A percentile compares a stretch with the other conserved stretches of the same genome.
Evolutionary conservation across 768 basidiomycete genomes (phyloP).

Genomic region (Rhodotorula sphaerocarpa): DNA sequence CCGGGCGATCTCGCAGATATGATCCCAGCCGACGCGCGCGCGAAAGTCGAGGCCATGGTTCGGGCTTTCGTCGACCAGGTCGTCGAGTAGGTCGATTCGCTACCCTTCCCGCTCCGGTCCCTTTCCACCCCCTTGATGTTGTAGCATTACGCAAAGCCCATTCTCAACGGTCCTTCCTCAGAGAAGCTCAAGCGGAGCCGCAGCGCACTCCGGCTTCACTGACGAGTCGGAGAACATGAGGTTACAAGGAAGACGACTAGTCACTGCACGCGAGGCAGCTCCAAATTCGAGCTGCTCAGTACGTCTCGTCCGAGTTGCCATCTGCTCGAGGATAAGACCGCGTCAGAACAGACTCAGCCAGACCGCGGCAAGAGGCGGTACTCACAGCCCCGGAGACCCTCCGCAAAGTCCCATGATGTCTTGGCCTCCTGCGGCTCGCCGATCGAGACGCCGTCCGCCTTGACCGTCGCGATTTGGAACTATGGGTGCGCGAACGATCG

Average conservation of each 20-base stretch:
- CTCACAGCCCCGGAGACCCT: conserved; percentile 65
- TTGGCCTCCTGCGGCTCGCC: conserved; percentile 66
- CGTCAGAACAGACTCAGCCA: not conserved
- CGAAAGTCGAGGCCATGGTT: conserved; percentile 30
- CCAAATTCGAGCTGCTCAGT: too few species aligned
- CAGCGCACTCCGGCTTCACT: too few species aligned
- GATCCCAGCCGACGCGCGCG: conserved; percentile 14
- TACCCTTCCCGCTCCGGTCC: too few species aligned
- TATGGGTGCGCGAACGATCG: conserved; percentile 43
- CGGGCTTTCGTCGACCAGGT: conserved; percentile 32
- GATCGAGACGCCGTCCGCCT: conserved; percentile 63
- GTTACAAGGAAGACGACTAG: too few species aligned
- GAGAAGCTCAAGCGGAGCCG: too few species aligned
- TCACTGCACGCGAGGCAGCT: too few species aligned
- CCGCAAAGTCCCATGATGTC: conserved; percentile 86
- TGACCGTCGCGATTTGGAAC: conserved; percentile 94
- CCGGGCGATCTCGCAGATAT: not conserved
- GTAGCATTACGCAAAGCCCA: not conserved
- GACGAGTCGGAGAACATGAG: too few species aligned
- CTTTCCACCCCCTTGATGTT: not conserved
- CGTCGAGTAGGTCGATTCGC: conserved; percentile 10
- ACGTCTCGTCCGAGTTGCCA: conserved; percentile 36
- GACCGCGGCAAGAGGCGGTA: not conserved
- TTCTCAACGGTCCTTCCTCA: too few species aligned
- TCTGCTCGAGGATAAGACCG: conserved; percentile 7